Evolutionary conservation across 768 basidiomycete genomes (phyloP).

Genomic region (Filobasidium wieringae): DNA sequence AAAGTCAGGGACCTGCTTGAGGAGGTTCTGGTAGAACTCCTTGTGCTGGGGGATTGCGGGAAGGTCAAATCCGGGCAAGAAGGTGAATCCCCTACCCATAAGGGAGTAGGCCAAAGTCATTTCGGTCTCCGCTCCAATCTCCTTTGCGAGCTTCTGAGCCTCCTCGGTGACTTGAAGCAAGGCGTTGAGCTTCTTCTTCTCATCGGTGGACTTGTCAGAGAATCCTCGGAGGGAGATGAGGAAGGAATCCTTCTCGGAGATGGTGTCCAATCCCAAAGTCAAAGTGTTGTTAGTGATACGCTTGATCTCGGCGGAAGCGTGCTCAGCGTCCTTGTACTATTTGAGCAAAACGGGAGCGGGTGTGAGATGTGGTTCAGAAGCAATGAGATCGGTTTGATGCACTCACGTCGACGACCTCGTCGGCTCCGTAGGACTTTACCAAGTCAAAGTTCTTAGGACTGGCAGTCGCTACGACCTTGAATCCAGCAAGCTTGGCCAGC

Average conservation of each 20-base stretch:
- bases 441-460: constrained; percentile 40
- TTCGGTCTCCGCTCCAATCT: constrained; percentile 19
- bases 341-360: not conserved
- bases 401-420: constrained; percentile 47
- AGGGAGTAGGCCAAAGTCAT: constrained; percentile 24
- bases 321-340: constrained; percentile 23
- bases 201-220: constrained; percentile 13
- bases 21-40: constrained; percentile 15
- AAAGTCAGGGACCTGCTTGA: constrained; percentile 10
- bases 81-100: constrained; percentile 26
- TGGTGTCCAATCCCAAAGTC: constrained; percentile 21
- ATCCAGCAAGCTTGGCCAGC: constrained; percentile 34
- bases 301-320: constrained; percentile 23
- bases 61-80: constrained; percentile 15
- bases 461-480: constrained; percentile 38
- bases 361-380: not conserved
- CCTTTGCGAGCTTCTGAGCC: constrained; percentile 10
- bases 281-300: constrained; percentile 21
- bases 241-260: constrained; percentile 19
- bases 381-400: not conserved
- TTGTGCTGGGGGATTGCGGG: constrained; percentile 18
- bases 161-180: constrained; percentile 16
- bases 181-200: constrained; percentile 18
- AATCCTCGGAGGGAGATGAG: constrained; percentile 18
- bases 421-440: constrained; percentile 40